Evolutionary conservation across 495 filamentous ascomycete genomes (phyloP), one percentile per base, ranked within the genome.

Genomic region (Paragyromitra xinjiangensis): DNA sequence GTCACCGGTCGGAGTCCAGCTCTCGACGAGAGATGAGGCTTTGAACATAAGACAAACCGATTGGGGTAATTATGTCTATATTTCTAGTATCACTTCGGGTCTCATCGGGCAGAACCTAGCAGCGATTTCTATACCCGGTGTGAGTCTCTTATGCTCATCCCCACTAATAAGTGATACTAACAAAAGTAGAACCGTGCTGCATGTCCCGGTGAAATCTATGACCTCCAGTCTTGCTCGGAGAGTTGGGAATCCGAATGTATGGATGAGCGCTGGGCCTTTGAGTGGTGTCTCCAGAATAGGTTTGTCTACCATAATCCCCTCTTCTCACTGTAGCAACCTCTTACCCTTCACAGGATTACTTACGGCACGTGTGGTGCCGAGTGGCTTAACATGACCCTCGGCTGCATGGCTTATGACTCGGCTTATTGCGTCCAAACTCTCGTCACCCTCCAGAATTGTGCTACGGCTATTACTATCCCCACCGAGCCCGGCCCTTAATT

Each of bases 1-100:
- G 26, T 51, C 51, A 16, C 74, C 75, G 1, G 14, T 66, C 14
- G 59, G 42, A 0, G 8, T 66, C 9, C 50, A 50, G 2, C 9
- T 45, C 12, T 61, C 22, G 3, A 3, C 34, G 34, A 78, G 67
- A 44, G 66, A 64, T 26, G 42, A 14, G 24, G 16, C 14, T 6
- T 53, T 75, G 3, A 9, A 53, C 11, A 44, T 11, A 26, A 75
- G 72, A 22, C 53, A 74, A n/a, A 71, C 65, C 9, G 74, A 79
- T 29, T 79, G 77, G 77, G 77, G 77, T 45, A 72, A 79, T 9
- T 79, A 79, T 55, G 77, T 78, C 29, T 79, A 78, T 24, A 72
- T 79, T 0, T 62, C 77, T 8, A 71, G 65, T 67, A 65, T 78
- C 40, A 39, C 62, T 2, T 66, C 66, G 19, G 77, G 77, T 0